Conservation (phyloP, 2,329 filamentous ascomycete genomes). For the Colletotrichum phormii region DNA sequence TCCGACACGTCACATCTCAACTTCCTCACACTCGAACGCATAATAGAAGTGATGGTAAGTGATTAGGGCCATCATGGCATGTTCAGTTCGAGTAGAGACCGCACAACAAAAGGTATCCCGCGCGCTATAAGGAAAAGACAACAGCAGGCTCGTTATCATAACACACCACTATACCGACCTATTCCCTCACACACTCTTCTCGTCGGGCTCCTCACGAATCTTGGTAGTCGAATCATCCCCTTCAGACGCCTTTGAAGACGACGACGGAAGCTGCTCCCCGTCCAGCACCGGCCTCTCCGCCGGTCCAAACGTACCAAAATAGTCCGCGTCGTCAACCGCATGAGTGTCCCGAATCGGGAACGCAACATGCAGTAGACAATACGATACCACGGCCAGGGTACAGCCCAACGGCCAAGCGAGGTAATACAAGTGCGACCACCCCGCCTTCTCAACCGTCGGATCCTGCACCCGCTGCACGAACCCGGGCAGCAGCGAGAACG, state of each 20-base stretch:
- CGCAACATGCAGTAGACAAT: constrained; percentile 36
- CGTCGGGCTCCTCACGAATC: not conserved
- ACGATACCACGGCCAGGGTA: constrained; percentile 36
- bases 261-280: not conserved
- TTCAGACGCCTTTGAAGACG: not conserved
- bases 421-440: constrained; percentile 45
- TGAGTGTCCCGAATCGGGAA: constrained; percentile 38
- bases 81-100: not conserved
- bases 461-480: constrained; percentile 39
- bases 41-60: not conserved
- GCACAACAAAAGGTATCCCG: not conserved
- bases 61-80: not conserved
- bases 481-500: constrained; percentile 41
- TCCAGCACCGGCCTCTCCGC: constrained; percentile 12
- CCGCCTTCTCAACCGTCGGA: constrained; percentile 31
- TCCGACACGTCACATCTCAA: not conserved
- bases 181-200: not conserved
- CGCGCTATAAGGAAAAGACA: not conserved
- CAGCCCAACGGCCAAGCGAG: constrained; percentile 42
- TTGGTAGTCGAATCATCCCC: not conserved
- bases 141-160: constrained; percentile 1
- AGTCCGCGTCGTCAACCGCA: constrained; percentile 42
- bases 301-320: constrained; percentile 43
- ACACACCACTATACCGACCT: not conserved
- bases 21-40: not conserved